phyloP scores from a whole-genome alignment of 352 stramenopile genomes.

The Phytophthora multivora region DNA sequence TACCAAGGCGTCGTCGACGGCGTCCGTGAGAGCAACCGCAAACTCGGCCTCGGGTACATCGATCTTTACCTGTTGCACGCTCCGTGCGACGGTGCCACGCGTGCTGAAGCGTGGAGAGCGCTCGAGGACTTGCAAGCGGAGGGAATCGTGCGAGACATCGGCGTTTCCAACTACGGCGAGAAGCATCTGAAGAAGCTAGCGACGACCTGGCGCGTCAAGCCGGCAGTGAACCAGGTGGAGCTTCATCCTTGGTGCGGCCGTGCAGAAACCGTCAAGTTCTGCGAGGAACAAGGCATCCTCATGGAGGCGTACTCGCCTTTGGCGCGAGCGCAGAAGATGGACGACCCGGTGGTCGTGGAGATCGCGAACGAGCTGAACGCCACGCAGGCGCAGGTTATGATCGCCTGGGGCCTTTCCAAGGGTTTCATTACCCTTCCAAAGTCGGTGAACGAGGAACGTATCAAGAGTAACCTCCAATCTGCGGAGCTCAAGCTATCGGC shows the following conservation, averaged over 20 bases:
- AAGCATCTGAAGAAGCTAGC: conserved; percentile 7
- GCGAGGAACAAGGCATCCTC: conserved; percentile 4
- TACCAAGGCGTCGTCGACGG: conserved; percentile 70
- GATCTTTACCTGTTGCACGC: conserved; percentile 85
- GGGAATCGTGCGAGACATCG: conserved; percentile 80
- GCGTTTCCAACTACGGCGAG: conserved; percentile 90
- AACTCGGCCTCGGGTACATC: conserved; percentile 76
- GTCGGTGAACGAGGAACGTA: conserved; percentile 2
- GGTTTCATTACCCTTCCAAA: conserved; percentile 11
- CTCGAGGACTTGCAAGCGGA: conserved; percentile 52
- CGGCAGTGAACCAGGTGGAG: conserved; percentile 12
- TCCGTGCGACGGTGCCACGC: conserved; percentile 48
- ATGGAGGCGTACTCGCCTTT: conserved; percentile 9
- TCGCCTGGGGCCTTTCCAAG: conserved; percentile 10
- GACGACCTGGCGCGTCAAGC: conserved; percentile 6
- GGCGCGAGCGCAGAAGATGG: background rate
- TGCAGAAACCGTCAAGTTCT: conserved; percentile 3
- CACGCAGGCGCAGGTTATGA: conserved; percentile 8
- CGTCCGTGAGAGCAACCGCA: conserved; percentile 51
- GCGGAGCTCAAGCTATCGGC: conserved; percentile 1
- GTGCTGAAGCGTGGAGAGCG: conserved; percentile 54
- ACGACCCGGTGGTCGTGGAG: conserved; percentile 1
- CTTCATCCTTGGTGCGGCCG: conserved; percentile 8
- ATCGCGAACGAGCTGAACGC: conserved; percentile 9
- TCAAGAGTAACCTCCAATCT: conserved; percentile 3